Percentiles rank a stretch among this genome's conserved stretches.
Conservation (phyloP, 768 basidiomycete genomes). For the Trametes villosa region DNA sequence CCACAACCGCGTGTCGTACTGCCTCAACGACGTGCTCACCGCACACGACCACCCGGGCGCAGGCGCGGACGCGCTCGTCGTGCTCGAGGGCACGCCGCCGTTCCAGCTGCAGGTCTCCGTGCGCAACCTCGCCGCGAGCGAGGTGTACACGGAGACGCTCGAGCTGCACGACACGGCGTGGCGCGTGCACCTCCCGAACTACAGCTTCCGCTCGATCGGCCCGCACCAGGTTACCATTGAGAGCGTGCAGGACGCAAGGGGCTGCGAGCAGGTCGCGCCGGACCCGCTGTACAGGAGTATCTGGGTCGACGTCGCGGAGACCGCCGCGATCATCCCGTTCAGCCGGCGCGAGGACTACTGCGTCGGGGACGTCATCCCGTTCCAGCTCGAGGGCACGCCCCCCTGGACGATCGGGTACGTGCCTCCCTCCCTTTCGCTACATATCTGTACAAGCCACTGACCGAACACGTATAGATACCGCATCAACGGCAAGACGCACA, state of each 20-base stretch:
- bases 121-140: slow-evolving; percentile 75
- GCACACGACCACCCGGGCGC: slow-evolving; percentile 53
- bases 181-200: slow-evolving; percentile 72
- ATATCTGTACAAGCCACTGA: neutral
- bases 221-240: slow-evolving; percentile 81
- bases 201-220: slow-evolving; percentile 78
- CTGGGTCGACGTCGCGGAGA: slow-evolving; percentile 95
- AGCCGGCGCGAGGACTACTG: slow-evolving; percentile 82
- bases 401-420: slow-evolving; percentile 88
- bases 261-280: slow-evolving; percentile 74
- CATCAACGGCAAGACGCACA: slow-evolving; percentile 73
- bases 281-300: slow-evolving; percentile 64
- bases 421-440: neutral
- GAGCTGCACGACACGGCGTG: slow-evolving; percentile 56
- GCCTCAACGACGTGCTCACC: slow-evolving; percentile 69
- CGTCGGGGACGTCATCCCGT: slow-evolving; percentile 87
- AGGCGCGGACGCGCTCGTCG: slow-evolving; percentile 65
- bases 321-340: slow-evolving; percentile 88
- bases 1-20: slow-evolving; percentile 68
- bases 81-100: slow-evolving; percentile 84
- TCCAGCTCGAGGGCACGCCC: slow-evolving; percentile 91
- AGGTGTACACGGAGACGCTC: slow-evolving; percentile 61
- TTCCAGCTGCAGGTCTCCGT: slow-evolving; percentile 79
- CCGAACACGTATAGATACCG: slow-evolving; percentile 59
- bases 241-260: slow-evolving; percentile 77